Evolutionary conservation across 495 filamentous ascomycete species (phyloP), one percentile per base, ranked within the genome.

Genomic region (Podospora pseudoanserina): DNA sequence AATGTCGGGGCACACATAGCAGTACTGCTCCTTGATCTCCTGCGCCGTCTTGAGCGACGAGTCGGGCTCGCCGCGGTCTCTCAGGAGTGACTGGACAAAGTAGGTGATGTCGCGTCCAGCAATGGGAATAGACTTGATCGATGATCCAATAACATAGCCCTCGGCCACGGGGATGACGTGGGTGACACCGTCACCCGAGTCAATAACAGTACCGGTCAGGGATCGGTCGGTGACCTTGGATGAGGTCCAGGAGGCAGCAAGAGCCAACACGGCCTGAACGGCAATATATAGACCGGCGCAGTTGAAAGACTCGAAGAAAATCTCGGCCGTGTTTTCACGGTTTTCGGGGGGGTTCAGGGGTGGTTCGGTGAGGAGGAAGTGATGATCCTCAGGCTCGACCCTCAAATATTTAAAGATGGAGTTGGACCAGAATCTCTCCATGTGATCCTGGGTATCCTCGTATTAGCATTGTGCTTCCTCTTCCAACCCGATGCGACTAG

Each of bases 261-360:
- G 88, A 16, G 95, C 95, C 63, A 99, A 89, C 23, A 99, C 95
- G 16, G 95, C 95, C 81, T 99, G 95, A 11, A 99, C 95, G 56
- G 96, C 95, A 73, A 99, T 99, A 81, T 99, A 99, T 54, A 99
- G 90, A 79, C 95, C 95, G 66, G 95, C 94, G 81, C 95, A 98
- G 79, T 99, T 99, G 84, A 98, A 99, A 19, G 94, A 97, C 76
- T 99, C 95, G 82, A 99, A 99, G 90, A 99, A 97, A 80, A 99
- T 98, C 78, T 99, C 95, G 78, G 95, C 95, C 23, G 95, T 98
- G 79, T 97, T 97, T 79, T 99, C 95, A 71, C 95, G 93, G 80
- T 97, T 97, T 83, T 99, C 95, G 20, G 95, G 95, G 28, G 95
- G 95, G 80, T 99, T 98, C 68, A 98, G 86, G 67, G 95, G 96